These are phyloP conservation scores for Sergeia podlipaevii DNA, from an alignment of 208 protist genomes.

Conservation along the genomic window DNA sequence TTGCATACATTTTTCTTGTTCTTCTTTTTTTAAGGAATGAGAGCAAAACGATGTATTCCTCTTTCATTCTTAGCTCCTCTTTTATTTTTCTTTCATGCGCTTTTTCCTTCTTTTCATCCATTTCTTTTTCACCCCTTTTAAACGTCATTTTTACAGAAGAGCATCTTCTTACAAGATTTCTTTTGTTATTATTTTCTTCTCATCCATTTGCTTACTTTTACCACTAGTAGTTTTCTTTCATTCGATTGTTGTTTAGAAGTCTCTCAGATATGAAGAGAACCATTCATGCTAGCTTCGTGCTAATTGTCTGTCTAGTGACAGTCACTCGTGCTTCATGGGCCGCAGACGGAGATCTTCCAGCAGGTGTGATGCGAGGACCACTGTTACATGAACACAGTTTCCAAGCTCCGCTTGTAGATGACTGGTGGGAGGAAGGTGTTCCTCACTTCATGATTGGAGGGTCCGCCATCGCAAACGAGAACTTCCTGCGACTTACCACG, in stretches of 20 bases:
- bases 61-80: too few species aligned
- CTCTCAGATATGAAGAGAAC: too few species aligned
- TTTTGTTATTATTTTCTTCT: constrained; percentile 9
- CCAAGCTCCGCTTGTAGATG: constrained; percentile 58
- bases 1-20: constrained; percentile 9
- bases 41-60: too few species aligned
- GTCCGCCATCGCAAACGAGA: constrained; percentile 66
- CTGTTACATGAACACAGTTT: constrained; percentile 79
- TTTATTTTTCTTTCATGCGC: constrained; percentile 4
- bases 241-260: too few species aligned
- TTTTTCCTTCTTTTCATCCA: constrained; percentile 8
- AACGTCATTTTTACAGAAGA: too few species aligned
- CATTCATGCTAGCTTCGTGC: too few species aligned
- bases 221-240: too few species aligned
- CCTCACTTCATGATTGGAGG: constrained; percentile 87
- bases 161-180: too few species aligned
- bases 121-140: constrained; percentile 10
- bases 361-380: constrained; percentile 50
- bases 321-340: too few species aligned
- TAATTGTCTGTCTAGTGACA: too few species aligned
- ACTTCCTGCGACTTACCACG: constrained; percentile 74
- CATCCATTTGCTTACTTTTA: too few species aligned
- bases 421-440: constrained; percentile 88
- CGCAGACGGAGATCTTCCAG: constrained; percentile 29
- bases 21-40: too few species aligned